Evolutionary conservation across 129 eudicot genomes (phyloP), one percentile per base, ranked within the genome.

Genomic region (Saposhnikovia divaricata): DNA sequence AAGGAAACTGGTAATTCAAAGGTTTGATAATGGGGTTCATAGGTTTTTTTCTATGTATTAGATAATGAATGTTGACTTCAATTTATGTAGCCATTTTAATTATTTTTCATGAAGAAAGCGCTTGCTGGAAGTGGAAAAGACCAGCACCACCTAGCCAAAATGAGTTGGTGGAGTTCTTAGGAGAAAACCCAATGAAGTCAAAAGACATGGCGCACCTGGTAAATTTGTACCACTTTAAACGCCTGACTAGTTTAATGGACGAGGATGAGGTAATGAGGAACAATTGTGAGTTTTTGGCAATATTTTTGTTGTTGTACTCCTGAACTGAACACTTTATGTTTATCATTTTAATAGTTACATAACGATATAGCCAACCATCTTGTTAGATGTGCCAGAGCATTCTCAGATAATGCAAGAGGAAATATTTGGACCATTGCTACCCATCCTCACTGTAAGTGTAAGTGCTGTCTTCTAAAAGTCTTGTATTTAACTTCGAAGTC

Each of bases 101-200:
- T 81, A n/a, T 9, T 18, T 74, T 27, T 16, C 80, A 91, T 92
- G 89, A 78, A 80, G 82, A 77, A 76, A 74, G 87, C 70, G 83
- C 79, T 44, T 71, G 84, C 59, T 91, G 96, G 96, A 76, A 48
- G 82, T 91, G 96, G 96, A 85, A 55, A 65, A 88, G 77, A 68
- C 83, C 89, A 79, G 88, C 85, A 39, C 92, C 96, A 2, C 72
- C 76, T 3, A 88, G 90, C 80, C 83, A 55, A 51, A 18, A 18
- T 28, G 82, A 85, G 37, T 50, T 85, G 77, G 38, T 77, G 53
- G 72, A 31, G 43, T 85, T 77, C 76, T 85, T 72, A 40, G 87
- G 87, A 40, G 81, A 78, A 39, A 78, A 81, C n/a, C 88, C 88
- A 3, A 66, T 85, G 85, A 80, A 66, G 79, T 85, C 85, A 40